Base-by-base conservation (phyloP, 2,329 filamentous ascomycete species). In the Hyphodiscus sp. region DNA sequence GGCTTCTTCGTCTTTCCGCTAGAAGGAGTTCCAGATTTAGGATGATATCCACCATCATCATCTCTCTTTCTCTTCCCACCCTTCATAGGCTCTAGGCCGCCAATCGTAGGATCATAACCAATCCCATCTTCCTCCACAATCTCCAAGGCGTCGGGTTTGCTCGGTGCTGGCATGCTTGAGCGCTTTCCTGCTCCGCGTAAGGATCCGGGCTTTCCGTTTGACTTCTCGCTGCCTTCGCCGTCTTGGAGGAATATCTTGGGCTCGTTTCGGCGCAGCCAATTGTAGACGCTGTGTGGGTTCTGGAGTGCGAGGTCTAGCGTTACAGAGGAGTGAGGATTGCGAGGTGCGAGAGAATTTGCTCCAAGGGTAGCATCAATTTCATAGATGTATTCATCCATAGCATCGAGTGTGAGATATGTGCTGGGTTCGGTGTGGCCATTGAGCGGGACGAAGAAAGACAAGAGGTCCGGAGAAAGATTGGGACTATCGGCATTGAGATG, bases 261-360 rank as follows among this genome's bases (percentile, higher is more conserved):
- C 55, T 89, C 85, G 70, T 96, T 80, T 67, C 89, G 85, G 58
- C 89, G 82, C 13, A 99, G 80, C 94, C 94, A 99, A 70, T 95
- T 96, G 73, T 95, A 95, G 2, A 96, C 91, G 55, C 89, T 95
- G 43, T 90, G 88, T 0, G 91, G 91, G 68, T 97, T 97, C 49
- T 81, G 81, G 20, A 90, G 70, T 26, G 78, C 76, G 48, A 78
- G 68, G 53, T 80, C 78, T 67, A 71, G 75, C 67, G 42, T 69
- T 72, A 53, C 66, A 20, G 62, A 57, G 68, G 69, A 60, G 64
- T 71, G 63, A 70, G 43, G 67, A 53, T 54, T 63, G 64, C 61
- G 68, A 66, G 61, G 49, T 3, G 56, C 42, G 18, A 54, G 44
- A 1, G 50, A 65, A 46, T 54, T 68, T 20, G 66, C 64, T 51